phyloP scores from a whole-genome alignment of 2,329 filamentous ascomycete genomes.

The Colletotrichum gloeosporioides region DNA sequence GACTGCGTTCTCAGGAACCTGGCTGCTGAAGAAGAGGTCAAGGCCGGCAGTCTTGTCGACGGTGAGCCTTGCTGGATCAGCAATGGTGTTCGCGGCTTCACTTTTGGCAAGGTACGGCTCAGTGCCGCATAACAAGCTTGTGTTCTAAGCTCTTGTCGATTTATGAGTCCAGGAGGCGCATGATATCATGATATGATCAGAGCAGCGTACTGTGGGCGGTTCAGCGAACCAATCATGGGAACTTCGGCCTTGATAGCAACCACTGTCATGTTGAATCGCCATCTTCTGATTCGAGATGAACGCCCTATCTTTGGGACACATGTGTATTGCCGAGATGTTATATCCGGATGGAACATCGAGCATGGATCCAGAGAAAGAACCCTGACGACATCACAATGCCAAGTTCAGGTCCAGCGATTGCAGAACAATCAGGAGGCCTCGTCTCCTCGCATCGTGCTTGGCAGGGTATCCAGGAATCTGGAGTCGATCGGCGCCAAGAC shows the following conservation, averaged over 20 bases:
- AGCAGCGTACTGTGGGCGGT: neutral
- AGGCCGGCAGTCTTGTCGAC: conserved; percentile 63
- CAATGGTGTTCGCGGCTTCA: conserved; percentile 85
- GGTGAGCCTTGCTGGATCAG: conserved; percentile 88
- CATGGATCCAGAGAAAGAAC: neutral
- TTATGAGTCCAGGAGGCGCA: neutral
- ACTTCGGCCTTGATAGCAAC: neutral
- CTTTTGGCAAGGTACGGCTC: conserved; percentile 49
- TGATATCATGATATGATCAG: neutral
- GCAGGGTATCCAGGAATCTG: conserved; percentile 18
- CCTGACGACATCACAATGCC: neutral
- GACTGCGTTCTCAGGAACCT: conserved; percentile 48
- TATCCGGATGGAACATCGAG: neutral
- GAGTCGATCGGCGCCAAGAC: conserved; percentile 20
- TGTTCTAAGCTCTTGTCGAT: neutral
- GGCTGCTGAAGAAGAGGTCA: conserved; percentile 69
- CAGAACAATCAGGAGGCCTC: neutral
- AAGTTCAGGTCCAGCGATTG: neutral
- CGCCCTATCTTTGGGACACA: neutral
- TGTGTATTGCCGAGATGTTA: neutral
- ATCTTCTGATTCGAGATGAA: neutral
- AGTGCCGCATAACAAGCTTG: neutral
- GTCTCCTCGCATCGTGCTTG: neutral
- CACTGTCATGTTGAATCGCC: neutral
- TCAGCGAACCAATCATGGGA: neutral